Evolutionary conservation across 768 basidiomycete species (phyloP).

Genomic region (Lactarius akahatsu): DNA sequence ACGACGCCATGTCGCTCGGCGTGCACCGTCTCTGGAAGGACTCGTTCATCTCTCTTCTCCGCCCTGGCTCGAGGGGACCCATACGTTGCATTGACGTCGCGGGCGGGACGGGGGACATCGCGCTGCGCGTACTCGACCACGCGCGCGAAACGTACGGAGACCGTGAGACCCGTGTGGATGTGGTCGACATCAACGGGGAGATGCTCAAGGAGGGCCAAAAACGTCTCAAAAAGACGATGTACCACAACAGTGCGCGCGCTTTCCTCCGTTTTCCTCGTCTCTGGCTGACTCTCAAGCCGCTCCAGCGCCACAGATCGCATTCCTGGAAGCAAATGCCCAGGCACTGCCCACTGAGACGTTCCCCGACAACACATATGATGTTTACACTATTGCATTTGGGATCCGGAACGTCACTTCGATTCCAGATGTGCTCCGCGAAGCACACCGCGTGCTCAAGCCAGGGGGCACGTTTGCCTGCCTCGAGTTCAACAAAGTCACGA

Average conservation of each 20-base stretch:
- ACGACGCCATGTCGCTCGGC: constrained; percentile 97
- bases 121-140: constrained; percentile 87
- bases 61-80: constrained; percentile 73
- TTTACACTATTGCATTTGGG: constrained; percentile 98
- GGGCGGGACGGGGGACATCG: constrained; percentile 97
- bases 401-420: constrained; percentile 97
- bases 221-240: constrained; percentile 96
- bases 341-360: constrained; percentile 65
- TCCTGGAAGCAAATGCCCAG: constrained; percentile 93
- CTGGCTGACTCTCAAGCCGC: constrained; percentile 11
- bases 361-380: constrained; percentile 79
- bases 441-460: constrained; percentile 91
- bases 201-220: constrained; percentile 93
- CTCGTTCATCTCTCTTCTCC: constrained; percentile 69
- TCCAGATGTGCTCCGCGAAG: constrained; percentile 82
- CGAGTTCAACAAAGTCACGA: constrained; percentile 91
- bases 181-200: constrained; percentile 92
- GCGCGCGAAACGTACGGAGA: constrained; percentile 88
- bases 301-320: constrained; percentile 87
- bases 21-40: constrained; percentile 98
- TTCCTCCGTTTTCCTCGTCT: constrained; percentile 1
- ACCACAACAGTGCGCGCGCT: constrained; percentile 79
- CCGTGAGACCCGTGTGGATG: constrained; percentile 82
- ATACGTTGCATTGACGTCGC: constrained; percentile 91
- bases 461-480: constrained; percentile 95